Base-by-base conservation (phyloP, 2,329 filamentous ascomycete genomes). In the Meredithiella fracta region DNA sequence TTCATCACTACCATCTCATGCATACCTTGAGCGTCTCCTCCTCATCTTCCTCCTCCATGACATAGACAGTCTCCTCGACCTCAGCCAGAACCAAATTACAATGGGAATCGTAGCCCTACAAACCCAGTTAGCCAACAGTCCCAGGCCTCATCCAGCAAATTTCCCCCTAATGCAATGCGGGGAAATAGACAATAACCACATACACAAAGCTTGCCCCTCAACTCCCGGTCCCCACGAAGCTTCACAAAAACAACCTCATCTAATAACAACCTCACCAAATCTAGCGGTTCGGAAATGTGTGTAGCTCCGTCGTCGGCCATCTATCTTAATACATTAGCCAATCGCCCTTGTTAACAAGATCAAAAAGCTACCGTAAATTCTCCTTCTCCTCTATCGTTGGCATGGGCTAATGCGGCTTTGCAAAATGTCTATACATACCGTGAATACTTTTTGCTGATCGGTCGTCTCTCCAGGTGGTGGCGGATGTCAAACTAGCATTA, bases 191-290 rank as follows among this genome's bases (percentile, higher is more conserved):
- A 47, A 51, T 11, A 17, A 44, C 25, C 7, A 70, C 83, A 66
- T 72, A 97, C 92, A 70, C 98, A 92, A 65, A 98, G 77, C 65
- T 91, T 83, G 61, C 92, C 92, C 72, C 95, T 92, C 62, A 98
- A 76, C 73, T 98, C 92, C 61, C 92, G 81, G 69, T 98, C 92
- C 63, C 92, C 92, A 66, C 92, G 80, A 61, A 98, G 77, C 78
- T 97, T 97, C 62, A 98, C 91, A 70, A 96, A 94, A 53, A 98
- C 92, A 49, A 92, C 81, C 70, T 98, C 92, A 69, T 97, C 91
- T 51, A 98, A 79, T 62, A 91, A 87, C 57, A 98, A 80, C 63
- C 90, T 87, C 63, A 98, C 92, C 44, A 98, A 82, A 69, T 97
- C 92, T 65, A 98, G 84, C 56, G 94, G 91, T 73, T 98, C 91